Conservation (phyloP, 192 early-diverging fungal species). For the Backusella circina region DNA sequence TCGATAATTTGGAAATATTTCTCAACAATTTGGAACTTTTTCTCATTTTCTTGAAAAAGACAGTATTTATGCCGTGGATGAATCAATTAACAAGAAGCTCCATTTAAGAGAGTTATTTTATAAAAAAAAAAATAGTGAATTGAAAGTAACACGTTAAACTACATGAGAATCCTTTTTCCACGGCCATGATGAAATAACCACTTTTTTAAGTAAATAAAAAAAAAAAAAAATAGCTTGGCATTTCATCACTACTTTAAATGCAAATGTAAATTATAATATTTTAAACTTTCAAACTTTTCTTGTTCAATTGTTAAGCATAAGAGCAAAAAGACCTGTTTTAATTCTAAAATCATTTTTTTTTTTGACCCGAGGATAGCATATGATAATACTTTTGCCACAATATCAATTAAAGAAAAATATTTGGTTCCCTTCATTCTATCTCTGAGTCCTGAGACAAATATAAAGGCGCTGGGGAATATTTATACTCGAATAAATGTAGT, state of each 20-base stretch:
- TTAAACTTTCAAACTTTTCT: not conserved
- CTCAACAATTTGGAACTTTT: no score
- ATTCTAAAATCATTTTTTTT: not conserved
- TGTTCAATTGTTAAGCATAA: not conserved
- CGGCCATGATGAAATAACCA: not conserved
- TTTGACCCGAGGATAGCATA: not conserved
- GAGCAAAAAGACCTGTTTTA: not conserved
- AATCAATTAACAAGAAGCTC: not conserved
- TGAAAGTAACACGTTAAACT: not conserved
- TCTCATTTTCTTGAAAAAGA: no score
- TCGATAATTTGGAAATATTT: no score
- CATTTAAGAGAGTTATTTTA: not conserved
- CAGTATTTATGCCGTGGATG: no score
- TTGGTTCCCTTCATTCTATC: not conserved
- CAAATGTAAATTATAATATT: not conserved
- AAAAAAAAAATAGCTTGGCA: not conserved
- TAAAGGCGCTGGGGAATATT: not conserved
- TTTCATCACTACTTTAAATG: not conserved
- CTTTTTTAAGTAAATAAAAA: not conserved
- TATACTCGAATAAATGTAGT: not conserved
- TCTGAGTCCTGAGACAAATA: not conserved
- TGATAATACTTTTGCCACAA: not conserved
- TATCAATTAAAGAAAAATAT: not conserved
- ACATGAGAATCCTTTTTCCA: not conserved
- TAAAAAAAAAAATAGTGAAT: not conserved